Conservation (phyloP, 495 filamentous ascomycete species). For the Lophium mytilinum region DNA sequence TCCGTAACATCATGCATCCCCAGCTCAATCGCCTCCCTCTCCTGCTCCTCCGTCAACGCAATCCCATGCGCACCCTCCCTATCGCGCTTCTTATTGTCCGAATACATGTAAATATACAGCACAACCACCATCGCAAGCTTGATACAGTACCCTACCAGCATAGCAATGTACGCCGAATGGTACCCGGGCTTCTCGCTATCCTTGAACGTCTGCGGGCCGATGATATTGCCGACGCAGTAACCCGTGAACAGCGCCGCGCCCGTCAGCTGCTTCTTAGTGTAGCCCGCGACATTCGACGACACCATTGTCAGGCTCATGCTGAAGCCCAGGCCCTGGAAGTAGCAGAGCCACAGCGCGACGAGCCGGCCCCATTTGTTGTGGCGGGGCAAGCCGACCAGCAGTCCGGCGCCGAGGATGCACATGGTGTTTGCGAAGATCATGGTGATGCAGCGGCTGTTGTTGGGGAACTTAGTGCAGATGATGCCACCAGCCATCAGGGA, state of each 20-base stretch:
- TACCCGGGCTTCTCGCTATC: constrained; percentile 45
- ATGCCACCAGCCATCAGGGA: constrained; percentile 34
- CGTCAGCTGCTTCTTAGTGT: constrained; percentile 50
- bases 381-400: constrained; percentile 35
- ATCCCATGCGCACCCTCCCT: constrained; percentile 33
- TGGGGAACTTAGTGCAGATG: constrained; percentile 35
- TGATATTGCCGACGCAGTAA: constrained; percentile 52
- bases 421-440: constrained; percentile 37
- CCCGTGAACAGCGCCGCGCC: constrained; percentile 44
- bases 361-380: constrained; percentile 47
- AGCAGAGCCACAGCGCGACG: constrained; percentile 40
- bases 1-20: constrained; percentile 53
- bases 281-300: constrained; percentile 43
- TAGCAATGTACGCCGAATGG: constrained; percentile 48
- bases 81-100: constrained; percentile 47
- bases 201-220: constrained; percentile 48
- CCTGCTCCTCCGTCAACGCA: constrained; percentile 30
- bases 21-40: constrained; percentile 43
- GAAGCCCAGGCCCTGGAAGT: constrained; percentile 37
- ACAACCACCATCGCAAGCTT: constrained; percentile 42
- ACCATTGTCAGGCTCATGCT: constrained; percentile 35
- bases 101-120: constrained; percentile 47
- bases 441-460: constrained; percentile 33
- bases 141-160: constrained; percentile 45
- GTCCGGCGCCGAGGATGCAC: constrained; percentile 33